Evolutionary conservation across 495 filamentous ascomycete species (phyloP).

Genomic region (Xylona heveae): DNA sequence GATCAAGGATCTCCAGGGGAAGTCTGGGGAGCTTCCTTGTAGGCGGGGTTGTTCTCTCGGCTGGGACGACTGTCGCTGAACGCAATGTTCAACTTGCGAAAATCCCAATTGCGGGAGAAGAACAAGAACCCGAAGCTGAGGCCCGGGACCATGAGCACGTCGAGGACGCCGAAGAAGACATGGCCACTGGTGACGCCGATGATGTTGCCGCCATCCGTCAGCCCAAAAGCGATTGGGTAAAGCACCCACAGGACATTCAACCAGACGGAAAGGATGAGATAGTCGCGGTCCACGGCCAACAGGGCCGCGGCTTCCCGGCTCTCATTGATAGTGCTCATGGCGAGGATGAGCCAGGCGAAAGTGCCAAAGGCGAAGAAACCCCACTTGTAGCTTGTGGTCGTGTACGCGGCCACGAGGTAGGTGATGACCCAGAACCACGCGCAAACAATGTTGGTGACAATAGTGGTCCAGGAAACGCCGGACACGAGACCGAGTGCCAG

Average conservation of each 20-base stretch:
- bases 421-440: slow-evolving; percentile 14
- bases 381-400: slow-evolving; percentile 25
- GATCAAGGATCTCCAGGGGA: no score
- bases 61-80: no score
- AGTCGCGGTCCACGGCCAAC: slow-evolving; percentile 16
- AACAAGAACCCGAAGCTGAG: slow-evolving; percentile 17
- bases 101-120: slow-evolving; percentile 6
- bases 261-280: slow-evolving; percentile 19
- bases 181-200: slow-evolving; percentile 18
- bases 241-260: slow-evolving; percentile 25
- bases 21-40: no score
- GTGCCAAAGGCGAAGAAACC: slow-evolving; percentile 25
- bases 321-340: no score
- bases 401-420: slow-evolving; percentile 23
- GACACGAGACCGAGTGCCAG: slow-evolving; percentile 23
- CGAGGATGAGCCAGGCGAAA: no score
- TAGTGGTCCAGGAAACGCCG: slow-evolving; percentile 23
- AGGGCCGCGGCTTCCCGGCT: slow-evolving; percentile 14
- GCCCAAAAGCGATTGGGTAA: slow-evolving; percentile 25
- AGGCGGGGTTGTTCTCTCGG: no score
- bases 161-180: slow-evolving; percentile 26
- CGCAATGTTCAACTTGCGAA: no score
- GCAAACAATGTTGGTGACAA: slow-evolving; percentile 20
- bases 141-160: slow-evolving; percentile 18
- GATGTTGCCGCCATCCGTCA: slow-evolving; percentile 24